Conservation (phyloP, 192 early-diverging fungal species). For the Blastocladiella britannica region DNA sequence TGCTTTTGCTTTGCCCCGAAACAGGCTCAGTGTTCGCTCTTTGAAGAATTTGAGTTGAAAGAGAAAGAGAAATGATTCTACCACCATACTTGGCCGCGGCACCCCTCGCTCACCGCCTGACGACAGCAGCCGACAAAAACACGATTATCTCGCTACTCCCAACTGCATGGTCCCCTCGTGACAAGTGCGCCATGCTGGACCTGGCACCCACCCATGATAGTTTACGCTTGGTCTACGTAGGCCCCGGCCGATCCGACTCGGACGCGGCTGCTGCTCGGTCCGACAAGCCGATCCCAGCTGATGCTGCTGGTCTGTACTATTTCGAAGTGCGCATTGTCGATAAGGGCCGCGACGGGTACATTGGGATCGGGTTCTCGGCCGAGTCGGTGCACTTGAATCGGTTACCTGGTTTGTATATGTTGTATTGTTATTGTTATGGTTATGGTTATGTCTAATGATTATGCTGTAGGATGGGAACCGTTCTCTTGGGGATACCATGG, state of each 20-base stretch:
- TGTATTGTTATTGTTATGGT: not conserved
- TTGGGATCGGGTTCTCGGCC: conserved; percentile 74
- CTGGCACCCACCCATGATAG: conserved; percentile 8
- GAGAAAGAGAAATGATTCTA: not conserved
- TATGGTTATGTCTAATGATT: not conserved
- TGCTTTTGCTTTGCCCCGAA: too few species aligned
- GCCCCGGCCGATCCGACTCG: conserved; percentile 42
- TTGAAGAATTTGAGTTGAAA: too few species aligned
- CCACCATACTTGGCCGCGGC: not conserved
- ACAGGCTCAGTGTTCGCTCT: too few species aligned
- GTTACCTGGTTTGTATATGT: conserved; percentile 48
- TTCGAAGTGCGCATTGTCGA: conserved; percentile 66
- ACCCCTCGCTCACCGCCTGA: not conserved
- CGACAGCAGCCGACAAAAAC: not conserved
- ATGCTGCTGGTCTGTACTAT: conserved; percentile 80
- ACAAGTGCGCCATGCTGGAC: conserved; percentile 4
- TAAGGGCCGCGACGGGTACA: conserved; percentile 78
- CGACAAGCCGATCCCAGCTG: conserved; percentile 60
- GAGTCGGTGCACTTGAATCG: conserved; percentile 27
- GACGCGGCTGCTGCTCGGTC: conserved; percentile 66
- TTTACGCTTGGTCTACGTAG: conserved; percentile 14
- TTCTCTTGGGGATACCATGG: conserved; percentile 93
- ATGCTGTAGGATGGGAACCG: conserved; percentile 56
- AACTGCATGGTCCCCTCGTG: not conserved
- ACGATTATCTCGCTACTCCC: not conserved